Percentiles rank a stretch among this genome's conserved stretches.
Conservation (phyloP, 345 rosid genomes). For the Euphorbia peplus region DNA sequence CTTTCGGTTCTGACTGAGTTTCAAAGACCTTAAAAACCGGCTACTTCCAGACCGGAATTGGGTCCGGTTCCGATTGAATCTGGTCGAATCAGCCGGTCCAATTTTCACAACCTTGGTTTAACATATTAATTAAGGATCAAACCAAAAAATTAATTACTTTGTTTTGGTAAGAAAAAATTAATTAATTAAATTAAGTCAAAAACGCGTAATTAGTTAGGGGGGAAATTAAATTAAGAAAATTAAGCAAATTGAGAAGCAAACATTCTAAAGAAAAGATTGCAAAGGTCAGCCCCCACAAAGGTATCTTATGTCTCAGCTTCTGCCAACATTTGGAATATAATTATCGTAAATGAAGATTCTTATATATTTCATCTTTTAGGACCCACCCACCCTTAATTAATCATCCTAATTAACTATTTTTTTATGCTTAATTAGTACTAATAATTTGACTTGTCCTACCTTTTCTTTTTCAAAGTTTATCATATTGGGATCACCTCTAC, state of each 20-base stretch:
- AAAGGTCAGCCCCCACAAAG: constrained; percentile 42
- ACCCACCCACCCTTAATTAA: constrained; percentile 1
- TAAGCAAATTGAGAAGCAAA: constrained; percentile 18
- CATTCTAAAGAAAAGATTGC: constrained; percentile 30
- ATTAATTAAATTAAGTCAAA: constrained; percentile 4
- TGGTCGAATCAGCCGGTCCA: too few species aligned
- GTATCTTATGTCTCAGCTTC: constrained; percentile 39
- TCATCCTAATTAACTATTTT: constrained; percentile 5
- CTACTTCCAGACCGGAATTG: too few species aligned
- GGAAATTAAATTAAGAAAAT: constrained; percentile 7
- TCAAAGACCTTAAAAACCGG: too few species aligned
- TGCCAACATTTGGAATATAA: constrained; percentile 51
- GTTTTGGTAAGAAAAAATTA: too few species aligned
- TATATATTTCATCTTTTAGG: constrained; percentile 32
- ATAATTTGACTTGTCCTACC: constrained; percentile 2
- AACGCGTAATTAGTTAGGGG: constrained; percentile 29
- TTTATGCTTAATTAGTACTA: constrained; percentile 17
- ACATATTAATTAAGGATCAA: too few species aligned
- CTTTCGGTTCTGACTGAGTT: too few species aligned
- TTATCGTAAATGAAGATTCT: constrained; percentile 44
- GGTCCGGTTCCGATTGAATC: too few species aligned
- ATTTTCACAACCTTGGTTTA: too few species aligned
- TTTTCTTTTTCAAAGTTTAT: too few species aligned
- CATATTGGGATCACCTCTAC: constrained; percentile 14
- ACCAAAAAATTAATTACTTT: too few species aligned